Evolutionary conservation across 2,329 filamentous ascomycete species (phyloP), one percentile per base, ranked within the genome.

Genomic region (Alternaria longipes): DNA sequence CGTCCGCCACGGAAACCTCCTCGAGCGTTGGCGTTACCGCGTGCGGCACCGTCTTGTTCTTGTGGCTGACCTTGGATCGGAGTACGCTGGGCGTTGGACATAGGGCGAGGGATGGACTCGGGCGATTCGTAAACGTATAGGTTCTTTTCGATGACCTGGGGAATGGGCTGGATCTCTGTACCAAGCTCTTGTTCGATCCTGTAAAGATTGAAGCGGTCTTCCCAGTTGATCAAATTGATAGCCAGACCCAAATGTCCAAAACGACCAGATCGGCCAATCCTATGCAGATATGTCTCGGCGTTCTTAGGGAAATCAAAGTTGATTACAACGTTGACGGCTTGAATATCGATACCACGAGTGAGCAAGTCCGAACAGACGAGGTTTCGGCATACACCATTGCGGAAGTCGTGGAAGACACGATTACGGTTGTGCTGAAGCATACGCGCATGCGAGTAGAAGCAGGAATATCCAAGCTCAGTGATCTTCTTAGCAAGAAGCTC

Each of bases 221-320:
- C 95, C 95, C 95, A 99, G 80, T 97, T 98, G 85, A 99, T 99
- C 78, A 99, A 84, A 81, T 99, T 99, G 78, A 99, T 99, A 66
- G 96, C 96, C 69, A 99, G 85, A 86, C 95, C 95, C 75, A 98
- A 86, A 82, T 99, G 95, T 68, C 95, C 95, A 78, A 97, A 99
- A 68, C 95, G 92, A 69, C 95, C 95, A 53, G 95, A 99, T 77
- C 95, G 92, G 84, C 95, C 95, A 78, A 99, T 99, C 70, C 95
- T 93, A 82, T 99, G 95, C 59, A 99, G 89, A 78, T 99, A 99
- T 0, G 95, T 99, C 82, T 99, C 95, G 16, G 95, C 96, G 74
- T 99, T 99, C 84, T 99, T 99, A 56, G 95, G 95, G 80, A 99
- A 99, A 76, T 99, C 95, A 75, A 99, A 99, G 84, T 99, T 99